Evolutionary conservation across 163 green algal species (phyloP), one percentile per base, ranked within the genome.

Genomic region (Smithsoniella earleae): DNA sequence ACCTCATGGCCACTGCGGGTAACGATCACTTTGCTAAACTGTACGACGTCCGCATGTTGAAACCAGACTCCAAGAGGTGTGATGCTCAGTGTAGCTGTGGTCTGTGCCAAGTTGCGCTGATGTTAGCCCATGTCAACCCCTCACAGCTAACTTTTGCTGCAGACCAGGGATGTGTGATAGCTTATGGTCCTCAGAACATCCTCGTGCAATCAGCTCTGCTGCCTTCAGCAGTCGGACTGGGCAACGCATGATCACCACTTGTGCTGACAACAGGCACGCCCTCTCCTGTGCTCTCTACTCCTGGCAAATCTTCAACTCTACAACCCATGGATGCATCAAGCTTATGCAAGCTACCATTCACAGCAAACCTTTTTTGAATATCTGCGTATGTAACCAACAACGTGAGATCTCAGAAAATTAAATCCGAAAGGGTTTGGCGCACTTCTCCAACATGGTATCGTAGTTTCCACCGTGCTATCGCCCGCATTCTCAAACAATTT

Each of bases 161-260:
- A 54, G 75, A 72, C 5, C 13, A 25, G 27, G 46, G 49, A 46
- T 1, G 76, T 2, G 66, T 44, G n/a, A 69, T 33, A 73, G 86
- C n/a, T n/a, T n/a, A n/a, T n/a, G n/a, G n/a, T n/a, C 30, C 34
- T 73, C 94, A 74, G 46, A 74, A 22, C 90, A 95, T 49, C 76
- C 72, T 0, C 78, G 84, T 34, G 85, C 90, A 31, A 83, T 85
- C 65, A 96, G 96, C 73, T 30, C 75, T 16, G 90, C 89, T 4
- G 87, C 86, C 74, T 96, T 96, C 78, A 85, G 77, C 31, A 86
- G 86, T 5, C 36, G 81, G 13, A 84, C 77, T 0, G 84, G 90
- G 25, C 78, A 76, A 33, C 89, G 90, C 78, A 87, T 97, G 18
- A 73, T 96, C 58, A 96, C 86, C 10, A 97, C 91, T 28, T 92